Conservation (phyloP, 495 filamentous ascomycete genomes). For the Ascodesmis nigricans region DNA sequence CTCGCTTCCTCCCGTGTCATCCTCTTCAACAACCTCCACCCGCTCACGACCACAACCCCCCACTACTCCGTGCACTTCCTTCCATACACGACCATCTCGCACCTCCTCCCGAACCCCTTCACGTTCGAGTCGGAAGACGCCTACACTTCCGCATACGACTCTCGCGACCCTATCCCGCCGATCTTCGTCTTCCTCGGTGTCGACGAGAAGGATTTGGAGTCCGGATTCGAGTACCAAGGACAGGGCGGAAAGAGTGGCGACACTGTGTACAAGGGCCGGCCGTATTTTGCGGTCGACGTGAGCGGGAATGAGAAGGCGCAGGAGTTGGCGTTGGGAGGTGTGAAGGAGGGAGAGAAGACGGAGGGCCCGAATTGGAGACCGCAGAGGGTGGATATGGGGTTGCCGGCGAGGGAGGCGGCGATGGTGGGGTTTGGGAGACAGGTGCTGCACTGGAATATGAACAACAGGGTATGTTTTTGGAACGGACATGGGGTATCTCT, state of each 20-base stretch:
- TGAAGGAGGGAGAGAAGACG: slow-evolving; percentile 33
- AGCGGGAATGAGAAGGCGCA: slow-evolving; percentile 35
- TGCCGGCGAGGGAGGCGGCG: slow-evolving; percentile 39
- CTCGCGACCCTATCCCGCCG: slow-evolving; percentile 33
- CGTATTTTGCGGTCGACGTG: slow-evolving; percentile 77
- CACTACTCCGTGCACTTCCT: slow-evolving; percentile 38
- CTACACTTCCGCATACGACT: slow-evolving; percentile 39
- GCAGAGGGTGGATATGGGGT: slow-evolving; percentile 33
- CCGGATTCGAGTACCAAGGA: slow-evolving; percentile 6
- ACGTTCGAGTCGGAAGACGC: neutral
- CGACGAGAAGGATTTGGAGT: slow-evolving; percentile 38
- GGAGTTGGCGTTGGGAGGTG: slow-evolving; percentile 25
- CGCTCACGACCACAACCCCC: slow-evolving; percentile 35
- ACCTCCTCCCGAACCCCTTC: neutral
- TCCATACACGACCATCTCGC: slow-evolving; percentile 27
- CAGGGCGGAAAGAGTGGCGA: slow-evolving; percentile 14
- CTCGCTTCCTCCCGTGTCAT: slow-evolving; percentile 54
- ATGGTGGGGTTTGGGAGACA: slow-evolving; percentile 67
- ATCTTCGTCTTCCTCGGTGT: slow-evolving; percentile 71
- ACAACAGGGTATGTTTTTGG: slow-evolving; percentile 34
- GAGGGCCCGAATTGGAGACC: slow-evolving; percentile 38
- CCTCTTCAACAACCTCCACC: slow-evolving; percentile 47
- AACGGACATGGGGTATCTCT: neutral
- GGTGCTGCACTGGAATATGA: slow-evolving; percentile 82
- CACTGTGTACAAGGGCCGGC: slow-evolving; percentile 43